Percentiles rank a stretch among this genome's conserved stretches.
These are phyloP conservation scores for Neoboletus magnificus DNA, from an alignment of 768 basidiomycete species.

Conservation along the genomic window DNA sequence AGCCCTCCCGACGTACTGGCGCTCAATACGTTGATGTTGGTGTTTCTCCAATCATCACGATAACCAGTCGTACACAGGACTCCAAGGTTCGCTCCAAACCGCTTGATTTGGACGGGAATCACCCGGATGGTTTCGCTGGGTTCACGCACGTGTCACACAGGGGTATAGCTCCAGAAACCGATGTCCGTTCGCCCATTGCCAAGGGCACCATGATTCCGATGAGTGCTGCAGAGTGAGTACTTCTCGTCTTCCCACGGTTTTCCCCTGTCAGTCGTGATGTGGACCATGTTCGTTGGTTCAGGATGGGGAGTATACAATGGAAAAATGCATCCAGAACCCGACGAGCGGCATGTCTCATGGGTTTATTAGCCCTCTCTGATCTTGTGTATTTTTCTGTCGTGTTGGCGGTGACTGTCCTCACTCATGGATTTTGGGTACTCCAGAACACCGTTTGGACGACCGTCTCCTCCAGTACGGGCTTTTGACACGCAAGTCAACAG, in stretches of 20 bases:
- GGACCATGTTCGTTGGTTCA: constrained; percentile 11
- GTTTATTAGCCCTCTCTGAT: constrained; percentile 10
- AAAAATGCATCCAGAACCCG: constrained; percentile 6
- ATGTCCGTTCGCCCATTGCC: constrained; percentile 30
- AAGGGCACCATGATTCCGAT: constrained; percentile 24
- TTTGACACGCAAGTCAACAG: constrained; percentile 3
- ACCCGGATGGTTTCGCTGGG: constrained; percentile 5
- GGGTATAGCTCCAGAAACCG: constrained; percentile 11
- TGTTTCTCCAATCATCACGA: constrained; percentile 26
- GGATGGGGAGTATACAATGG: constrained; percentile 11
- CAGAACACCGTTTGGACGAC: constrained; percentile 26
- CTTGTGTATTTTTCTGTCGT: constrained; percentile 15
- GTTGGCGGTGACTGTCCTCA: constrained; percentile 14
- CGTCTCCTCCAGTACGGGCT: constrained; percentile 19
- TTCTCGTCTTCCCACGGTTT: neutral
- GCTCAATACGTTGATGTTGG: constrained; percentile 25
- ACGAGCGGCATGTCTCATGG: constrained; percentile 2
- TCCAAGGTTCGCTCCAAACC: neutral
- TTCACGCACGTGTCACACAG: constrained; percentile 13
- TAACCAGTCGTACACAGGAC: neutral
- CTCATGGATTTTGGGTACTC: constrained; percentile 17
- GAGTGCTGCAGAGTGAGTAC: constrained; percentile 21
- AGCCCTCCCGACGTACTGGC: neutral
- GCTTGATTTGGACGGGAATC: neutral
- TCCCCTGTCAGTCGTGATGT: constrained; percentile 6